These are phyloP conservation scores for Echinosophora koreensis DNA, from an alignment of 306 rosid species.

Conservation along the genomic window DNA sequence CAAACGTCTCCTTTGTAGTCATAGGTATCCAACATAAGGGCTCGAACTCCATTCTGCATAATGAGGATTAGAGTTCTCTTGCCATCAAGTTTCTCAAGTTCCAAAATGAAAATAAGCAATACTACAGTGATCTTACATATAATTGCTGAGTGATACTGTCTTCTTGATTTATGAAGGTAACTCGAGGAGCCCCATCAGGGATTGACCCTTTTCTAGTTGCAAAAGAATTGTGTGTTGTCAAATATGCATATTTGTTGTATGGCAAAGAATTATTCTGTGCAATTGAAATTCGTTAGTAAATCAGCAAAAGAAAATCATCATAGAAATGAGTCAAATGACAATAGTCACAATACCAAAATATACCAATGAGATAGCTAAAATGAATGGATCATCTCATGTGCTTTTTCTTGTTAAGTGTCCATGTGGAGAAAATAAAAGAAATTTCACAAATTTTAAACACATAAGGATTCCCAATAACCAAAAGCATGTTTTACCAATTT, in stretches of 20 bases:
- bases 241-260: conserved; percentile 57
- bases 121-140: conserved; percentile 38
- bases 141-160: conserved; percentile 53
- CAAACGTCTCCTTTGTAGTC: conserved; percentile 74
- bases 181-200: conserved; percentile 8
- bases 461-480: too few relatives aligned
- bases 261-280: conserved; percentile 52
- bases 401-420: too few relatives aligned
- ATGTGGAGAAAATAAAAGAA: too few relatives aligned
- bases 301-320: background rate
- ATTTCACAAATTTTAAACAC: too few relatives aligned
- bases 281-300: conserved; percentile 4
- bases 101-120: background rate
- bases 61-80: background rate
- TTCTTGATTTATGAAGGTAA: conserved; percentile 56
- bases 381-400: too few relatives aligned
- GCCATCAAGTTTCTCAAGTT: background rate
- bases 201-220: conserved; percentile 41
- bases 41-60: conserved; percentile 76
- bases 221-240: conserved; percentile 61
- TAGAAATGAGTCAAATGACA: too few relatives aligned
- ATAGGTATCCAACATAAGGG: conserved; percentile 76
- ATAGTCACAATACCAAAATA: background rate
- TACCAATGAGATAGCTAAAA: too few relatives aligned
- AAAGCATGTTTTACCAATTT: too few relatives aligned